Base-by-base conservation (phyloP, 2,329 filamentous ascomycete genomes). In the Fusarium sp. region DNA sequence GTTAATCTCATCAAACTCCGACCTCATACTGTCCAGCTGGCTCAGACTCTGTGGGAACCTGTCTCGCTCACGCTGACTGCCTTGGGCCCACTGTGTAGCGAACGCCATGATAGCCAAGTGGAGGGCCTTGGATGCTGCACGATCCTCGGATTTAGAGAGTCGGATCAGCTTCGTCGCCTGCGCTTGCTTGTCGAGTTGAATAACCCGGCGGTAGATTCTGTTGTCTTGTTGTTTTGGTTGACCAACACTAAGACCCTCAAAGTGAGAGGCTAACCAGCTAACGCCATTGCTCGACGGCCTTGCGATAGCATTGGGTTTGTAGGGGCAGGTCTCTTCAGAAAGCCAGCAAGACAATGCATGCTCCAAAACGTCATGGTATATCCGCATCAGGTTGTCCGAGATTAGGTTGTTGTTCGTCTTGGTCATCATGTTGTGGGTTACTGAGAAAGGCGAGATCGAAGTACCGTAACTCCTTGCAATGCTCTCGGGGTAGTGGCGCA, bases 351-450 rank as follows among this genome's bases (percentile, higher is more conserved):
- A 85, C 8, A 89, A 77, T 14, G 84, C 86, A 72, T 87, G 85
- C 70, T 89, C 87, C 70, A 88, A 81, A 33, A 86, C 87, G 69
- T 89, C 86, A 71, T 88, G 87, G 74, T 89, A 89, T 36, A 89
- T 85, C 51, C 76, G 69, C 76, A 78, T 78, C 6, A 78, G 40
- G 24, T 78, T 78, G 20, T 78, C 77, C 31, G 77, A 75, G 9
- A 78, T 78, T n/a, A 78, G 56, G 31, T 67, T 69, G 66, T 77
- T 78, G 64, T 78, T 78, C 20, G 76, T 78, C 38, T 72, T 77
- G 6, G 74, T 70, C 59, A 70, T 67, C 77, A 78, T 78, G 20
- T 68, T 67, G 27, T 78, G 74, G 36, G 74, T 71, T n/a, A 72
- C 72, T 22, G 77, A 78, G 38, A 78, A 78, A 3, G 77, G 77